Percentiles rank a stretch among this genome's conserved stretches.
Evolutionary conservation across 106 monocot species (phyloP).

Genomic region (Gastrodia elata): DNA sequence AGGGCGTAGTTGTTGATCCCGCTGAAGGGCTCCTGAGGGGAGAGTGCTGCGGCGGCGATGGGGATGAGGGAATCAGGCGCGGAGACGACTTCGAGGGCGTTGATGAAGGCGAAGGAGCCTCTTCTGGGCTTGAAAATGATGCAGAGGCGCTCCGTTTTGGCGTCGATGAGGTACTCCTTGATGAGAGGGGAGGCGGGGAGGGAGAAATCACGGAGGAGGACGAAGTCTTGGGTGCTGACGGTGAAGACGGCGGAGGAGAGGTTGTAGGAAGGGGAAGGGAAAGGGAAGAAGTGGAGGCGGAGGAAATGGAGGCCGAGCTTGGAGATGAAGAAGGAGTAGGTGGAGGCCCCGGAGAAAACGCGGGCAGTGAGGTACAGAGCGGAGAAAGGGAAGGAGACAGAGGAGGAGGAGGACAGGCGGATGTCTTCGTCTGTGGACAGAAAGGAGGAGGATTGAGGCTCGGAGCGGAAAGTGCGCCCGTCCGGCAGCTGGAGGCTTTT

Average conservation of each 20-base stretch:
- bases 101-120: constrained; percentile 51
- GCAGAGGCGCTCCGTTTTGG: constrained; percentile 25
- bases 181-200: constrained; percentile 17
- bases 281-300: constrained; percentile 58
- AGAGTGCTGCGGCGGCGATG: constrained; percentile 17
- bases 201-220: constrained; percentile 68
- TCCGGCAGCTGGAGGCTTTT: constrained; percentile 23
- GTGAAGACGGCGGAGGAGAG: constrained; percentile 54
- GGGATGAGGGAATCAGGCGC: constrained; percentile 34
- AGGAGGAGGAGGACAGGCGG: constrained; percentile 22
- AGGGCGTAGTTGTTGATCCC: constrained; percentile 32
- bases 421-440: constrained; percentile 60
- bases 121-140: constrained; percentile 35
- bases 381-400: constrained; percentile 9
- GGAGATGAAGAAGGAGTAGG: constrained; percentile 65
- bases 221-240: constrained; percentile 45
- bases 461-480: neutral
- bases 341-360: constrained; percentile 46
- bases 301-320: constrained; percentile 63
- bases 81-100: constrained; percentile 47
- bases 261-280: constrained; percentile 38
- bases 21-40: constrained; percentile 14
- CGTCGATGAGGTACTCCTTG: constrained; percentile 58
- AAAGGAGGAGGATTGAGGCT: constrained; percentile 5
- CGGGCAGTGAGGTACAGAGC: constrained; percentile 33